Evolutionary conservation across 176 grass and related monocot genomes (phyloP).

Genomic region (Triticum urartu): DNA sequence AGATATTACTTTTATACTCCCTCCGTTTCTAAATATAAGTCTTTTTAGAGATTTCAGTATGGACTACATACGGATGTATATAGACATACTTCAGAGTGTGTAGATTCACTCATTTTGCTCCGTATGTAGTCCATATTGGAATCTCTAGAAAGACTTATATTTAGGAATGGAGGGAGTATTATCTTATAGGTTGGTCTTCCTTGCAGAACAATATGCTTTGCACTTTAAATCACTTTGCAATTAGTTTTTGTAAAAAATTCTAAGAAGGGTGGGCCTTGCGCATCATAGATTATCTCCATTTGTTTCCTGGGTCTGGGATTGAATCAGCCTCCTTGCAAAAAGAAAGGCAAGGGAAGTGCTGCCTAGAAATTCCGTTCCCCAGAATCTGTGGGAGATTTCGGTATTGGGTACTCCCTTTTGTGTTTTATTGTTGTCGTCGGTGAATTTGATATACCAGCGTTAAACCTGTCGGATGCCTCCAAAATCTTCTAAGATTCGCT

Average conservation of each 20-base stretch:
- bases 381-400: not conserved
- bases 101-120: no score
- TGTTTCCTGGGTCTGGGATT: not conserved
- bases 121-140: no score
- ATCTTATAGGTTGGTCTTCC: not conserved
- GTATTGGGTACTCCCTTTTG: not conserved
- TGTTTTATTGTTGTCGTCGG: not conserved
- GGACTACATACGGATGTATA: no score
- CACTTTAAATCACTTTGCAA: not conserved
- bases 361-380: not conserved
- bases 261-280: not conserved
- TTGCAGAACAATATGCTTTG: not conserved
- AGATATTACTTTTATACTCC: not conserved
- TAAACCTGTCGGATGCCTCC: not conserved
- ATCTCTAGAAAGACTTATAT: no score
- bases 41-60: no score
- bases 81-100: no score
- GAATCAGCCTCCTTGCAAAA: not conserved
- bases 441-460: not conserved
- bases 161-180: no score
- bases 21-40: no score
- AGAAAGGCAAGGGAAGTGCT: not conserved
- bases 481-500: not conserved
- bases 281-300: not conserved
- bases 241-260: not conserved